Evolutionary conservation across 1,284 basidiomycete genomes (phyloP), one percentile per base, ranked within the genome.

Genomic region (Ustilago esculenta): DNA sequence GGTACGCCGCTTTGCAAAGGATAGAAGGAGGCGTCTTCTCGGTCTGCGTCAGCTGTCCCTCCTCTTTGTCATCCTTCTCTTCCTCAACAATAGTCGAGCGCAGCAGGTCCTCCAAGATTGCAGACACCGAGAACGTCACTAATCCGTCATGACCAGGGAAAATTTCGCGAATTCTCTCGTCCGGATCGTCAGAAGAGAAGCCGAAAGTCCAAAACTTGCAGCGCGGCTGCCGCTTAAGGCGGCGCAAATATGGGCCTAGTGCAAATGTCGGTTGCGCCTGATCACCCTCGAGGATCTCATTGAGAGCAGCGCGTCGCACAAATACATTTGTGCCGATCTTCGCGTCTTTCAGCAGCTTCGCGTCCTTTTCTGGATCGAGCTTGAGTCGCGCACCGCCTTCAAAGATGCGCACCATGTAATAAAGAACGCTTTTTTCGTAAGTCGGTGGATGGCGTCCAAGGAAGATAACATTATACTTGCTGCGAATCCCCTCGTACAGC

Each of bases 401-500:
- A 27, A 70, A 55, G n/a, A 70, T 41, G 37, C 60, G 55, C 2
- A 60, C 41, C 39, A 65, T 42, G 23, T 23, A 35, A 48, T 56
- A 60, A 5, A 65, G 30, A 6, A 49, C 41, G 36, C 41, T 52
- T 39, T 56, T 60, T 27, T 70, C 67, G 52, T 64, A 70, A 5
- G 27, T 33, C 5, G 49, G 42, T 4, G 59, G 43, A 14, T 55
- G 43, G 7, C 14, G 20, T 12, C 67, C 67, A 3, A 40, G 41
- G 29, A 65, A 70, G 48, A 70, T 56, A 15, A 70, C 17, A 24
- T 65, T 70, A 56, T 65, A 70, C 33, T 43, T 44, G 50, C 51
- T 51, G 24, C 52, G 42, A 23, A 70, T 65, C 12, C 42, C 24
- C 18, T 60, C 48, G 48, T 49, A 55, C 1, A 60, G 34, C 41